Base-by-base conservation (phyloP, 2,329 filamentous ascomycete genomes). In the Huntiella moniliformis region DNA sequence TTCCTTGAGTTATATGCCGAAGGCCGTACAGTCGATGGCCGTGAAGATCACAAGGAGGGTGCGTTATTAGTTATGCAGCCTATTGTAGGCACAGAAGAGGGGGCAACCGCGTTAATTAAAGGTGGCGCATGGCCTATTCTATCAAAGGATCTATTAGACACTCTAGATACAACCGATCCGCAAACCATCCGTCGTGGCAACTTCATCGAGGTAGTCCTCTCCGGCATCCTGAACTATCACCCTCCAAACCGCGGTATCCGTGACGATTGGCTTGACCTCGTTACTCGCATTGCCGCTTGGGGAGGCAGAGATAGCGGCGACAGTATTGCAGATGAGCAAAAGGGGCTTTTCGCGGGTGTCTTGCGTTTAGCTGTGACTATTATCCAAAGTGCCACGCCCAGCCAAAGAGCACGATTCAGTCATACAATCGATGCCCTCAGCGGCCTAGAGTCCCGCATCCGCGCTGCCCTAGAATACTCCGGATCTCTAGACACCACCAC, bases 31-130 rank as follows among this genome's bases (percentile, higher is more conserved):
- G 58, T 73, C 1, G 73, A 79, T 51, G 73, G 77, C 48, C 65
- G 73, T 4, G 66, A 67, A 2, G 73, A 79, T 51, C 73, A 77
- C 48, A 65, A 72, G 4, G 66, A 67, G 2, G 65, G 75, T 0
- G 61, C 77, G 1, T 60, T 80, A 3, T 69, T 74, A 4, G 73
- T 72, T 0, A 58, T 79, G 1, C 73, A 79, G 54, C 76, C 71
- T 0, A 60, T 78, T 5, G 58, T 70, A n/a, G 60, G 61, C 4
- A 62, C 66, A 1, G 59, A 67, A 3, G 61, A 66, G 15, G 73
- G 71, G 1, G 54, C 65, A 1, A 63, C 63, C 5, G 55, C 63
- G 1, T 65, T 80, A 18, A 57, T 71, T 4, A 58, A 58, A 2
- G 61, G 76, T 35, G 59, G 65, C 31, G 74, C 71, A 10, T 80